These are phyloP conservation scores for Penicillium sp. DNA, from an alignment of 2,329 filamentous ascomycete genomes.

Conservation along the genomic window DNA sequence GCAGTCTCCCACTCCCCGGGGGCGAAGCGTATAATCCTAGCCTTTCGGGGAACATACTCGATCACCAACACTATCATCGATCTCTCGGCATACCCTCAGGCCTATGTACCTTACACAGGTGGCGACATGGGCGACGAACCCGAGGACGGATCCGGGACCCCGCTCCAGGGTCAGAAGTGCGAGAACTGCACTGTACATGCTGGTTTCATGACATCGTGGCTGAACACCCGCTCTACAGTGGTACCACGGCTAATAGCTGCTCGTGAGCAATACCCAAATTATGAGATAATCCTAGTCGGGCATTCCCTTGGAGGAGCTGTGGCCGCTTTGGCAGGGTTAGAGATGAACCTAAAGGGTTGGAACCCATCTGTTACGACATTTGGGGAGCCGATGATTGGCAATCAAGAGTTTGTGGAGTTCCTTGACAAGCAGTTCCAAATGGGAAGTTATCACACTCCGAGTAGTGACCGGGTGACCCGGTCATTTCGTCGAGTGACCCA, in stretches of 20 bases:
- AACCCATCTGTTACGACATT: slow-evolving; percentile 82
- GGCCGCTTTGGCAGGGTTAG: slow-evolving; percentile 80
- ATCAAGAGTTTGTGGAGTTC: slow-evolving; percentile 53
- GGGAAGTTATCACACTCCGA: background rate
- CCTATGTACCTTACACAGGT: slow-evolving; percentile 83
- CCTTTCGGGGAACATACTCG: slow-evolving; percentile 93
- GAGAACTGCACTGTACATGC: slow-evolving; percentile 87
- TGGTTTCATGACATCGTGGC: slow-evolving; percentile 86
- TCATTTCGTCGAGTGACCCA: slow-evolving; percentile 72
- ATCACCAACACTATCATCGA: slow-evolving; percentile 89
- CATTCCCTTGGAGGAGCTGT: slow-evolving; percentile 93
- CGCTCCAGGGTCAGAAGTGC: slow-evolving; percentile 49
- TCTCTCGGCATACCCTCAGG: slow-evolving; percentile 82
- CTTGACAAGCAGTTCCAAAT: slow-evolving; percentile 55
- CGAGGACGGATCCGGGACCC: background rate
- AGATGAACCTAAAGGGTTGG: slow-evolving; percentile 76
- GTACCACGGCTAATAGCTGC: slow-evolving; percentile 65
- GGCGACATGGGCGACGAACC: slow-evolving; percentile 24
- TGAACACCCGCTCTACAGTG: slow-evolving; percentile 68
- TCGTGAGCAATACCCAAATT: slow-evolving; percentile 63
- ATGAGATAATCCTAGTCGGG: slow-evolving; percentile 76
- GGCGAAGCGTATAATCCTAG: slow-evolving; percentile 70
- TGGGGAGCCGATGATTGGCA: slow-evolving; percentile 73
- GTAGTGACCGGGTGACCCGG: slow-evolving; percentile 10
- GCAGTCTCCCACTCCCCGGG: slow-evolving; percentile 73